A percentile compares a stretch with the other conserved stretches of the same genome.
Conservation (phyloP, 176 grass and related monocot species). For the Bothriochloa decipiens region DNA sequence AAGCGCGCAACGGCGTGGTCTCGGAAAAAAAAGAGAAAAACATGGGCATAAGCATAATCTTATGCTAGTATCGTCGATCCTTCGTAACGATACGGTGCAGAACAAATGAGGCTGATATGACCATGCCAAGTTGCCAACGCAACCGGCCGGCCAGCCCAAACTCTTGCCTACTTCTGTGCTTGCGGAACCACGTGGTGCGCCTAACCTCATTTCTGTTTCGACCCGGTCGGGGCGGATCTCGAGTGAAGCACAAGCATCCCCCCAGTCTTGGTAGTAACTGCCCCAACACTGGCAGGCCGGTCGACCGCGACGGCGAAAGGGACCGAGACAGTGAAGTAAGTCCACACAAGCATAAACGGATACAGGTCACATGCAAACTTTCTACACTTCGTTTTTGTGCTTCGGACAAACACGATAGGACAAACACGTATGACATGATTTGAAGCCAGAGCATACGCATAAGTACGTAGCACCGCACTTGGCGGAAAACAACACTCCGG, state of each 20-base stretch:
- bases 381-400: not conserved
- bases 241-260: slow-evolving; percentile 6
- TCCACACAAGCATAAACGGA: not conserved
- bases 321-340: not conserved
- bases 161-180: not conserved
- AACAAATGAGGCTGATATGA: not conserved
- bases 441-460: too few relatives aligned
- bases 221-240: not conserved
- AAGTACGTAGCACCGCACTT: not conserved
- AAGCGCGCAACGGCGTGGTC: too few relatives aligned
- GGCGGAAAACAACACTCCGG: not conserved
- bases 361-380: not conserved
- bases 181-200: not conserved
- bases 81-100: too few relatives aligned
- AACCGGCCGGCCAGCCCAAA: too few relatives aligned
- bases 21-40: too few relatives aligned
- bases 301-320: slow-evolving; percentile 24
- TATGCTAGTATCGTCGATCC: too few relatives aligned
- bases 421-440: too few relatives aligned
- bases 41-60: too few relatives aligned
- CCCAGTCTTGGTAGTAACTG: not conserved
- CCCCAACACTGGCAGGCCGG: not conserved
- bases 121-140: not conserved
- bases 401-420: not conserved
- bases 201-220: not conserved